phyloP scores from a whole-genome alignment of 148 eudicot species.

The Cornus suecica region DNA sequence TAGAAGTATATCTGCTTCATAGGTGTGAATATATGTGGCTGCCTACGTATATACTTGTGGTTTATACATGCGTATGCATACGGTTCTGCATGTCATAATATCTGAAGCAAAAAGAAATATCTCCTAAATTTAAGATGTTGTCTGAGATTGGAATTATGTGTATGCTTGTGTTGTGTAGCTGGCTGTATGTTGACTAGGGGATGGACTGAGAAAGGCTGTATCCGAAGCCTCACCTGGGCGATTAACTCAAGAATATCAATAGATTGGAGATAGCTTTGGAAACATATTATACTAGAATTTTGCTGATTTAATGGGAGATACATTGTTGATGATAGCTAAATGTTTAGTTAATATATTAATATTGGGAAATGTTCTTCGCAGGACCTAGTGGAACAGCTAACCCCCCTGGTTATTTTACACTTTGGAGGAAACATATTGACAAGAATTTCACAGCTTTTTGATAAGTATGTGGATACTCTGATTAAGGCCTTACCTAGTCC shows the following conservation, averaged over 20 bases:
- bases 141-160: not conserved
- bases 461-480: constrained; percentile 76
- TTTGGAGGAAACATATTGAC: constrained; percentile 76
- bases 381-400: constrained; percentile 81
- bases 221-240: not conserved
- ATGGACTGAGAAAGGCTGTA: not conserved
- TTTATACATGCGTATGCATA: not conserved
- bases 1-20: too few relatives aligned
- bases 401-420: constrained; percentile 63
- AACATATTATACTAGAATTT: not conserved
- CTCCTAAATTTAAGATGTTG: not conserved
- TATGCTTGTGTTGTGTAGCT: not conserved
- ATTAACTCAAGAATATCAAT: not conserved
- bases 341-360: not conserved
- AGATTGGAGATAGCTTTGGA: not conserved
- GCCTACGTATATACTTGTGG: not conserved
- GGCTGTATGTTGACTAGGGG: constrained; percentile 3
- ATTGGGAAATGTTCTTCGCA: constrained; percentile 24
- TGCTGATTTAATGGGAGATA: not conserved
- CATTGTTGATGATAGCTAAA: not conserved
- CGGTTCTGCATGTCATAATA: not conserved
- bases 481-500: constrained; percentile 77
- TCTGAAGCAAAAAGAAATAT: not conserved
- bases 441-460: constrained; percentile 75
- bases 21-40: not conserved